Conservation (phyloP, 306 rosid genomes). For the Inga oerstediana region DNA sequence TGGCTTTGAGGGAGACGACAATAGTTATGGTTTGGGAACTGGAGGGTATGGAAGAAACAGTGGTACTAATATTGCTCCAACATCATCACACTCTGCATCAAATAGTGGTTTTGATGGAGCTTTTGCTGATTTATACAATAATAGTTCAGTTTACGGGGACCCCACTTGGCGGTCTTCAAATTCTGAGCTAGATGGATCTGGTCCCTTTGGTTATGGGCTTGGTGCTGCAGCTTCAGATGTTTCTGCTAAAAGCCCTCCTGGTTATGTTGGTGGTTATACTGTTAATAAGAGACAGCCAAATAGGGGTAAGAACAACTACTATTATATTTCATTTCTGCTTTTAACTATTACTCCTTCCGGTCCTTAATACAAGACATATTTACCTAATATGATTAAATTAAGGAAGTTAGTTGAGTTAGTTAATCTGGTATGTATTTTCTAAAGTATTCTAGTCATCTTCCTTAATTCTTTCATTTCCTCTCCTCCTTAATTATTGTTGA, state of each 20-base stretch:
- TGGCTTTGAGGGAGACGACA: conserved; percentile 73
- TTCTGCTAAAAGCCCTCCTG: conserved; percentile 82
- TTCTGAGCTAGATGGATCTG: conserved; percentile 77
- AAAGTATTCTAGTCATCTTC: too few species aligned
- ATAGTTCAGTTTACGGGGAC: conserved; percentile 74
- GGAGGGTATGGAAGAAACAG: conserved; percentile 87
- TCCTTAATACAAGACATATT: too few species aligned
- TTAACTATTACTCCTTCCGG: not conserved
- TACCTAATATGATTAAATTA: not conserved
- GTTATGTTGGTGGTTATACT: conserved; percentile 91
- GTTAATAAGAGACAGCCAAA: conserved; percentile 94
- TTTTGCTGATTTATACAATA: conserved; percentile 65
- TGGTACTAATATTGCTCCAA: conserved; percentile 55
- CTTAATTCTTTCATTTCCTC: too few species aligned
- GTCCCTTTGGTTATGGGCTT: conserved; percentile 85
- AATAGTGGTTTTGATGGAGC: conserved; percentile 82
- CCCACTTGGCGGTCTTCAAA: conserved; percentile 85
- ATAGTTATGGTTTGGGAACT: conserved; percentile 66
- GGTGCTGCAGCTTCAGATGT: conserved; percentile 76
- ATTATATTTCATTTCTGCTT: conserved; percentile 27
- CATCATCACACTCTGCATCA: conserved; percentile 74
- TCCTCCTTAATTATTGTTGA: too few species aligned
- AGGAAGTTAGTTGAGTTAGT: too few species aligned
- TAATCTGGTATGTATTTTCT: too few species aligned
- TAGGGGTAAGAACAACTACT: conserved; percentile 72